Evolutionary conservation across 805 yeast species (phyloP).

Genomic region (Ogataea nitratoaversa): DNA sequence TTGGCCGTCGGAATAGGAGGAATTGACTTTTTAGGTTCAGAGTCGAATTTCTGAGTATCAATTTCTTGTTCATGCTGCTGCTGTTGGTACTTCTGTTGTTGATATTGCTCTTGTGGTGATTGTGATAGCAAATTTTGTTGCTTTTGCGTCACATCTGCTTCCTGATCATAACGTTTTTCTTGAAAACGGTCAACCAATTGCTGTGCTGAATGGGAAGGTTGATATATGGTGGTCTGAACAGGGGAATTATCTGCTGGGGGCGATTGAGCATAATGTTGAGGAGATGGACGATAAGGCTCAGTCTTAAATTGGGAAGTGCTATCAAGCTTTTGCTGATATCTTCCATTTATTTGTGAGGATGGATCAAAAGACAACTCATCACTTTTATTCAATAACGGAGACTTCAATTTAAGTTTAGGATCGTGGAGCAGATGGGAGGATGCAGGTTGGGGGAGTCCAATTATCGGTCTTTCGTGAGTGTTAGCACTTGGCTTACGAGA

Average conservation of each 20-base stretch:
- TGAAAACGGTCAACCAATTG: not conserved
- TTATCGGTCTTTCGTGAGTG: not conserved
- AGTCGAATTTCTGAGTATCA: not conserved
- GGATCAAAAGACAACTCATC: not conserved
- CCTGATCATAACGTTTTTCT: not conserved
- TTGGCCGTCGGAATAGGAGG: slow-evolving; percentile 31
- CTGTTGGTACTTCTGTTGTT: not conserved
- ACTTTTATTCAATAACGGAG: not conserved
- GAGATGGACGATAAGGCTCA: not conserved
- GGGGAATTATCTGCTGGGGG: slow-evolving; percentile 1
- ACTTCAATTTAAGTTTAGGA: not conserved
- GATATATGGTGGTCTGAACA: slow-evolving; percentile 15
- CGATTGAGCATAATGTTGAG: not conserved
- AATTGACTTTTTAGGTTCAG: slow-evolving; percentile 5
- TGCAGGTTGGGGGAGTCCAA: not conserved
- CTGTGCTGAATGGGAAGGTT: slow-evolving; percentile 11
- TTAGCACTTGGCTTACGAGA: not conserved
- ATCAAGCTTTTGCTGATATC: not conserved
- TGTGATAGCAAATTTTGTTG: too few species aligned
- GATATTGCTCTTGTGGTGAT: not conserved
- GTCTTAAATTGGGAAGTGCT: not conserved
- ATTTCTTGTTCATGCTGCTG: not conserved
- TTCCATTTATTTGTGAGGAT: not conserved
- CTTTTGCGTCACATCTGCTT: too few species aligned
- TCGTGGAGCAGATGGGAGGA: not conserved